Conservation (phyloP, 495 filamentous ascomycete genomes). For the Hyaloscypha bicolor region DNA sequence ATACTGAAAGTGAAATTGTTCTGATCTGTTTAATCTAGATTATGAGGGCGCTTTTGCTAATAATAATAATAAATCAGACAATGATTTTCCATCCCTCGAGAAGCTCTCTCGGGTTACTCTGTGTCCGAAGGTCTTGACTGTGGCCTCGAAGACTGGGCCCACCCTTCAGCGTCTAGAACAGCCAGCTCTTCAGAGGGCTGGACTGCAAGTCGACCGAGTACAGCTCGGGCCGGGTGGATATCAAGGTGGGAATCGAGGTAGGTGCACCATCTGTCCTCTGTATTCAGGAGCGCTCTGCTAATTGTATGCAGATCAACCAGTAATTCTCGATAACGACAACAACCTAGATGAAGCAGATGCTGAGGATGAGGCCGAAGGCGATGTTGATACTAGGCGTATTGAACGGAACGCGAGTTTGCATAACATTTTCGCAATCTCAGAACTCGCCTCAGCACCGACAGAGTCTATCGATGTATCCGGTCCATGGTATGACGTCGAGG, state of each 20-base stretch:
- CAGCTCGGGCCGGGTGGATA: conserved; percentile 5
- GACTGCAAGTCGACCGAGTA: no score
- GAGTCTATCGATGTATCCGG: no score
- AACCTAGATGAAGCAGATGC: conserved; percentile 10
- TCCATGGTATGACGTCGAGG: no score
- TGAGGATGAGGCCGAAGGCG: conserved; percentile 19
- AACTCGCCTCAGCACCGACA: conserved; percentile 2
- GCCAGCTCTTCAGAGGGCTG: conserved; percentile 27
- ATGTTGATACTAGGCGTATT: conserved; percentile 9
- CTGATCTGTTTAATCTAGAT: conserved; percentile 17
- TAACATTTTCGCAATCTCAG: conserved; percentile 20
- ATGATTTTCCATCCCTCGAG: conserved; percentile 28
- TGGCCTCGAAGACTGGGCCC: conserved; percentile 19
- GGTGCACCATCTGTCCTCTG: conserved; percentile 12
- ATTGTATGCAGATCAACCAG: conserved; percentile 25
- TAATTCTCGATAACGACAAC: conserved; percentile 23
- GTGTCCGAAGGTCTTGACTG: conserved; percentile 23
- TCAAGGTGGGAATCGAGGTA: conserved; percentile 21
- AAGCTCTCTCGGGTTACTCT: conserved; percentile 13
- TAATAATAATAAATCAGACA: conserved; percentile 22
- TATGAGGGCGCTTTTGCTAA: conserved; percentile 18
- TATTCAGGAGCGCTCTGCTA: conserved; percentile 18
- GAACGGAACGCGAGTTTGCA: conserved; percentile 16
- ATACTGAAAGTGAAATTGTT: no score
- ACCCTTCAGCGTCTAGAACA: conserved; percentile 24